Conservation (phyloP, 352 stramenopile genomes). For the Globisporangium abappressorium region DNA sequence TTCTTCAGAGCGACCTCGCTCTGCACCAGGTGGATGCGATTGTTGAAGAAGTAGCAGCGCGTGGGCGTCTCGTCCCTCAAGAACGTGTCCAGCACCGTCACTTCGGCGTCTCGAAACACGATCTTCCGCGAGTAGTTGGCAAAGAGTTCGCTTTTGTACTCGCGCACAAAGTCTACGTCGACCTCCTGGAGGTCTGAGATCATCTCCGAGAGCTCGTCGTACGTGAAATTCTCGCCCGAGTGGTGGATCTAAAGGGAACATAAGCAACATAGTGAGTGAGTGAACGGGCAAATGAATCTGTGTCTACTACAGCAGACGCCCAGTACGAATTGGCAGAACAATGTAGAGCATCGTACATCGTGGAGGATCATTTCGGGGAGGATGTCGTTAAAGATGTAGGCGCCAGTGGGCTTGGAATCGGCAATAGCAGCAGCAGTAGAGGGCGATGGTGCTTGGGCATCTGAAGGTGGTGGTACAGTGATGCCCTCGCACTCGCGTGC, state of each 20-base stretch:
- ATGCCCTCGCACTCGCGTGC: slow-evolving; percentile 71
- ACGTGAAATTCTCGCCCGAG: slow-evolving; percentile 73
- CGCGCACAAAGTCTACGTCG: slow-evolving; percentile 45
- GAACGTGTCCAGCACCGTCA: slow-evolving; percentile 66
- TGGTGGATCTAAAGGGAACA: slow-evolving; percentile 48
- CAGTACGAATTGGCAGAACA: not conserved
- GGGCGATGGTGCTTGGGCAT: not conserved
- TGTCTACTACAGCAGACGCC: not conserved
- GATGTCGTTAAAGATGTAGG: slow-evolving; percentile 49
- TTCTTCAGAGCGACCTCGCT: slow-evolving; percentile 52
- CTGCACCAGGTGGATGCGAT: slow-evolving; percentile 68
- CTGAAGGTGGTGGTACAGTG: not conserved
- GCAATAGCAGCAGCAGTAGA: too few relatives aligned
- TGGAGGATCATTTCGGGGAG: slow-evolving; percentile 59
- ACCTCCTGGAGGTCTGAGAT: slow-evolving; percentile 53
- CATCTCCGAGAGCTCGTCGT: slow-evolving; percentile 59
- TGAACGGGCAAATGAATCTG: not conserved
- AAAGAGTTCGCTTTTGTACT: slow-evolving; percentile 59
- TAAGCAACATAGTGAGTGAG: not conserved
- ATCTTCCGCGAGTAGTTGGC: slow-evolving; percentile 53
- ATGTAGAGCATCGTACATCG: slow-evolving; percentile 37
- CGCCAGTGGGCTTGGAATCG: not conserved
- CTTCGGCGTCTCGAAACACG: slow-evolving; percentile 44
- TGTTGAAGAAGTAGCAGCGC: slow-evolving; percentile 71
- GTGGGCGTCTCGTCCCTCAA: slow-evolving; percentile 32